Percentiles rank a stretch among this genome's conserved stretches.
Evolutionary conservation across 169 alveolate species (phyloP).

Genomic region (Plasmodium gonderi): DNA sequence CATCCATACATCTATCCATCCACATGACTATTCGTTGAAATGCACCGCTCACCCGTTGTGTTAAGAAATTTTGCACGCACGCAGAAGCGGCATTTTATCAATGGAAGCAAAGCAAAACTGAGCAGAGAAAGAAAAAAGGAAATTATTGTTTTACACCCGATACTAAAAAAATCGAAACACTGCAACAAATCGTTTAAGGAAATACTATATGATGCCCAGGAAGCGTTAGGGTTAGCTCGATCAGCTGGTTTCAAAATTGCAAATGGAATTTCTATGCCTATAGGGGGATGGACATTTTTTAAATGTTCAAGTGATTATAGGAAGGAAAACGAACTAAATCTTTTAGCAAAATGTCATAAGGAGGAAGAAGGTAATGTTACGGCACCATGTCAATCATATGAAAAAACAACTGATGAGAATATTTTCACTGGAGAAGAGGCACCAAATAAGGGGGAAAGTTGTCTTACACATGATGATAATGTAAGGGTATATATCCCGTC

Average conservation of each 20-base stretch:
- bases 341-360: neutral
- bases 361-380: neutral
- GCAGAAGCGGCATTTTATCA: conserved; percentile 9
- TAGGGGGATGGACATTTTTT: conserved; percentile 53
- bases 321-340: neutral
- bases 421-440: neutral
- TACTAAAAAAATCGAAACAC: conserved; percentile 19
- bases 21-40: neutral
- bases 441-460: neutral
- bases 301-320: neutral
- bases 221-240: conserved; percentile 71
- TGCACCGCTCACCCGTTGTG: neutral
- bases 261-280: conserved; percentile 71
- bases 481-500: too few species aligned
- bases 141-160: conserved; percentile 71
- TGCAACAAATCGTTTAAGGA: conserved; percentile 23
- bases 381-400: neutral
- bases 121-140: conserved; percentile 12
- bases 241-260: conserved; percentile 68
- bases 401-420: neutral
- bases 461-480: neutral
- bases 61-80: neutral
- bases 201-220: conserved; percentile 65
- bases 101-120: neutral
- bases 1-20: too few species aligned